A percentile compares a stretch with the other conserved stretches of the same genome.
Evolutionary conservation across 106 monocot genomes (phyloP).

Genomic region (Dendrobium officinale): DNA sequence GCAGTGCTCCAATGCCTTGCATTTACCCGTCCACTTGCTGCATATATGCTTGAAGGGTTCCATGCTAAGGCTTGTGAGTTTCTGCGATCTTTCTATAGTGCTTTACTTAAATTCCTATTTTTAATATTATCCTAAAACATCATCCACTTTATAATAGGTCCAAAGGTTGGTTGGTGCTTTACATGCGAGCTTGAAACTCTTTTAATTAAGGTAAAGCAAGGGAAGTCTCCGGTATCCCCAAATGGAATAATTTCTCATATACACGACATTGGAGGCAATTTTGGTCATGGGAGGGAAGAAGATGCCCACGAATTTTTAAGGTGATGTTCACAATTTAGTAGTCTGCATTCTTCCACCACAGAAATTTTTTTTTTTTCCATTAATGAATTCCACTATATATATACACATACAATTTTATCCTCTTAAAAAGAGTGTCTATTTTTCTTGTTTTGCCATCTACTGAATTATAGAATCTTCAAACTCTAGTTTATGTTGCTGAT

Average conservation of each 20-base stretch:
- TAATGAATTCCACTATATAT: not conserved
- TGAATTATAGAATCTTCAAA: not conserved
- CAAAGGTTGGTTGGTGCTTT: slow-evolving; percentile 65
- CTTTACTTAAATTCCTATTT: not conserved
- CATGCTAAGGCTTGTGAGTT: slow-evolving; percentile 58
- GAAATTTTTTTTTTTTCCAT: not conserved
- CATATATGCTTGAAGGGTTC: slow-evolving; percentile 61
- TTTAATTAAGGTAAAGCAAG: slow-evolving; percentile 46
- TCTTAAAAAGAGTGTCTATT: too few species aligned
- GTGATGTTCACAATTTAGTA: slow-evolving; percentile 18
- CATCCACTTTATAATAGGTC: slow-evolving; percentile 27
- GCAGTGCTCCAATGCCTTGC: slow-evolving; percentile 76
- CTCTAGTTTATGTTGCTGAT: too few species aligned
- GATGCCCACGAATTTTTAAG: slow-evolving; percentile 99
- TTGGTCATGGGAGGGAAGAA: slow-evolving; percentile 82
- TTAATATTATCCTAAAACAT: not conserved
- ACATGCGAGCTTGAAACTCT: slow-evolving; percentile 70
- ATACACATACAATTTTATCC: not conserved
- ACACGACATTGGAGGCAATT: slow-evolving; percentile 51
- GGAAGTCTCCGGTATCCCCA: slow-evolving; percentile 61
- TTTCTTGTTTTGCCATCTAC: not conserved
- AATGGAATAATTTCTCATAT: slow-evolving; percentile 61
- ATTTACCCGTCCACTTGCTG: slow-evolving; percentile 66
- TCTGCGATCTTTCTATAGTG: not conserved
- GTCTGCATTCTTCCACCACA: not conserved